phyloP scores from a whole-genome alignment of 805 yeast species.

The Deakozyma indianensis region DNA sequence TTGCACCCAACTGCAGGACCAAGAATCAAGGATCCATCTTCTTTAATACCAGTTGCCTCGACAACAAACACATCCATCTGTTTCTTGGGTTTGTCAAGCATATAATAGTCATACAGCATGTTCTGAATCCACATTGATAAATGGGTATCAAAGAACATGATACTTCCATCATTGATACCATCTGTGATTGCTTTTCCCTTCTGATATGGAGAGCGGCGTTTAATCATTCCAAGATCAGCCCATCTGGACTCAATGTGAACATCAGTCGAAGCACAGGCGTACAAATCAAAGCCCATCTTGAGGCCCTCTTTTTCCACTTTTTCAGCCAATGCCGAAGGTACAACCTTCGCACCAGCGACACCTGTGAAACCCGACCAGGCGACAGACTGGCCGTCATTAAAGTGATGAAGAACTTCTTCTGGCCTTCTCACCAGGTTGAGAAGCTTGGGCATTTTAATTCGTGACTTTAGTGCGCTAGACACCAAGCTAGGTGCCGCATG shows the following conservation, averaged over 20 bases:
- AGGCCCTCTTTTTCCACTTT: constrained; percentile 80
- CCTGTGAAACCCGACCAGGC: constrained; percentile 99
- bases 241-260: constrained; percentile 84
- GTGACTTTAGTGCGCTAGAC: constrained; percentile 54
- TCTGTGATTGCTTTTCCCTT: constrained; percentile 91
- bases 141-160: constrained; percentile 88
- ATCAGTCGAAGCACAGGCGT: constrained; percentile 97
- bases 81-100: constrained; percentile 25
- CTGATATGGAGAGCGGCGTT: constrained; percentile 92
- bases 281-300: constrained; percentile 72
- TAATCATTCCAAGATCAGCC: constrained; percentile 82
- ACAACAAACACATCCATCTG: constrained; percentile 75
- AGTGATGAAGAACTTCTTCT: constrained; percentile 69
- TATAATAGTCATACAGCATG: constrained; percentile 83
- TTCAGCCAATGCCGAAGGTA: constrained; percentile 77
- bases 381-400: constrained; percentile 78
- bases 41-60: constrained; percentile 94
- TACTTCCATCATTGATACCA: constrained; percentile 80
- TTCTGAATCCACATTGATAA: constrained; percentile 99
- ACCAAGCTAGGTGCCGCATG: constrained; percentile 32
- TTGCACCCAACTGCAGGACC: constrained; percentile 99
- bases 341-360: constrained; percentile 93
- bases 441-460: constrained; percentile 85
- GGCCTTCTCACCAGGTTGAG: constrained; percentile 64
- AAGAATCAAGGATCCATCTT: constrained; percentile 84